phyloP scores from a whole-genome alignment of 805 yeast species.

The Scheffersomyces coipomensis region DNA sequence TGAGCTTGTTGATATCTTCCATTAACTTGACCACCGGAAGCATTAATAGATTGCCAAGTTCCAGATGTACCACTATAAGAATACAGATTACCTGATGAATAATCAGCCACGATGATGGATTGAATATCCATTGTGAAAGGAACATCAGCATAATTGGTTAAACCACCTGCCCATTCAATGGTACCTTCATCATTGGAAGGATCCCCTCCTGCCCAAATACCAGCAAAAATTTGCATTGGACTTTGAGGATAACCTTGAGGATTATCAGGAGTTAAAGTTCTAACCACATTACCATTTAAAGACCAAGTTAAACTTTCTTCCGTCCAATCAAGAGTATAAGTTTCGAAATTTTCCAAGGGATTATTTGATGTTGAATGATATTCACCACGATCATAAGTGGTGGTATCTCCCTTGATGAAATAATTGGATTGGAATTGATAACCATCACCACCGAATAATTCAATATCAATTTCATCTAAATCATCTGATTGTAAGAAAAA shows the following conservation, averaged over 20 bases:
- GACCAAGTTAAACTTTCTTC: constrained; percentile 64
- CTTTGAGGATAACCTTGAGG: constrained; percentile 83
- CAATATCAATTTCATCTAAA: constrained; percentile 85
- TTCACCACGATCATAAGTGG: constrained; percentile 77
- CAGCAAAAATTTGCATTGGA: constrained; percentile 75
- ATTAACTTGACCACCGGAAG: constrained; percentile 57
- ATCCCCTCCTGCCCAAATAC: constrained; percentile 86
- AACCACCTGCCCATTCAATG: constrained; percentile 82
- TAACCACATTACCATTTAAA: constrained; percentile 65
- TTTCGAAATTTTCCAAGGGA: constrained; percentile 64
- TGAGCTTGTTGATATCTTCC: constrained; percentile 55
- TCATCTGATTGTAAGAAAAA: constrained; percentile 81
- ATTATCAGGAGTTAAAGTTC: constrained; percentile 55
- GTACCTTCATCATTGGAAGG: constrained; percentile 63
- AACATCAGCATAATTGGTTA: constrained; percentile 58
- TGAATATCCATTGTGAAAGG: constrained; percentile 71
- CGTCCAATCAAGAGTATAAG: constrained; percentile 85
- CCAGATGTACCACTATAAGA: constrained; percentile 57
- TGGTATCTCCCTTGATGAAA: constrained; percentile 77
- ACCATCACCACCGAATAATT: constrained; percentile 81
- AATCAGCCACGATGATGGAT: constrained; percentile 61
- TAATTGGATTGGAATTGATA: constrained; percentile 74
- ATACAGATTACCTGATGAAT: constrained; percentile 63
- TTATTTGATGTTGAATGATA: constrained; percentile 54
- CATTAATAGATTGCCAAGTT: constrained; percentile 55